Conservation (phyloP, 352 stramenopile genomes). For the Pythium myriotylum region DNA sequence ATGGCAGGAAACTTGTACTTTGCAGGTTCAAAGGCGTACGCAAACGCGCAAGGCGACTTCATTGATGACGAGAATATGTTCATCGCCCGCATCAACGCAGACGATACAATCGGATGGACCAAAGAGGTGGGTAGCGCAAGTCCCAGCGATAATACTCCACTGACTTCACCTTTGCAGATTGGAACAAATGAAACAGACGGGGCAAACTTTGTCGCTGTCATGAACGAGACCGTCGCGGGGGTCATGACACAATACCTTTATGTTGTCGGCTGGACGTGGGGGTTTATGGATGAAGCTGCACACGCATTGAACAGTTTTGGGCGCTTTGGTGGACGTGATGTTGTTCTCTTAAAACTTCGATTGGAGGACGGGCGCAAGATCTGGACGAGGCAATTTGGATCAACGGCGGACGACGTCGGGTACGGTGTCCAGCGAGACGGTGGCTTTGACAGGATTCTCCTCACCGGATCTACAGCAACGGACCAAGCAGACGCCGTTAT, state of each 20-base stretch:
- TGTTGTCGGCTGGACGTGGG: slow-evolving; percentile 68
- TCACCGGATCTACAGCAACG: slow-evolving; percentile 48
- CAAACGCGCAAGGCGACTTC: slow-evolving; percentile 14
- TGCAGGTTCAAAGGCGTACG: slow-evolving; percentile 48
- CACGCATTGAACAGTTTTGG: slow-evolving; percentile 77
- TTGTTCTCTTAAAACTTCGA: slow-evolving; percentile 64
- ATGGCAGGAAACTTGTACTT: slow-evolving; percentile 58
- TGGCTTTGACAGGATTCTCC: slow-evolving; percentile 51
- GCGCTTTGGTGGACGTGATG: slow-evolving; percentile 65
- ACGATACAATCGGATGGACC: slow-evolving; percentile 55
- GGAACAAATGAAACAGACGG: slow-evolving; percentile 55
- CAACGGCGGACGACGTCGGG: slow-evolving; percentile 57
- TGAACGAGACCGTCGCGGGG: slow-evolving; percentile 44
- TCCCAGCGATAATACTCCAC: neutral
- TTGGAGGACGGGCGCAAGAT: slow-evolving; percentile 47
- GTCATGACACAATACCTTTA: slow-evolving; percentile 44
- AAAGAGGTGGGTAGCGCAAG: slow-evolving; percentile 34
- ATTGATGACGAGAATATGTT: slow-evolving; percentile 54
- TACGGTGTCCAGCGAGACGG: slow-evolving; percentile 56
- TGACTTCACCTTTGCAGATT: slow-evolving; percentile 33
- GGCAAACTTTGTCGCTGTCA: slow-evolving; percentile 51
- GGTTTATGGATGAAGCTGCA: slow-evolving; percentile 65
- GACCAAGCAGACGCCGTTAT: slow-evolving; percentile 46
- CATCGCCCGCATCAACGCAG: slow-evolving; percentile 44
- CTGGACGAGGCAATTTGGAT: slow-evolving; percentile 78